phyloP scores from a whole-genome alignment of 352 stramenopile genomes.

The Stramenopiles sp. region DNA sequence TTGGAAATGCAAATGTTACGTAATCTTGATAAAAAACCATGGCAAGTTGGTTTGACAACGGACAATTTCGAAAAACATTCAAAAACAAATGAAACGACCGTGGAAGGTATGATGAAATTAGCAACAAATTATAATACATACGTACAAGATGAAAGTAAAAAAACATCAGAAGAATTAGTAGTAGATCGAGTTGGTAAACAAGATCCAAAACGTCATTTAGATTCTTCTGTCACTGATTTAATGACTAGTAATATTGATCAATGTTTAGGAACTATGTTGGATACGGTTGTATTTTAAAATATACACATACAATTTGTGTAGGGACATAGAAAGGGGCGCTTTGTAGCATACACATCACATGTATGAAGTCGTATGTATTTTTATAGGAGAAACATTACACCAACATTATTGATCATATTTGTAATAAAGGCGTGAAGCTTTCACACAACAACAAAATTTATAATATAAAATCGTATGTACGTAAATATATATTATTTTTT shows the following conservation, averaged over 20 bases:
- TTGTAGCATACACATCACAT: neutral
- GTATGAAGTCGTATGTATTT: neutral
- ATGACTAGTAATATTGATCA: conserved; percentile 96
- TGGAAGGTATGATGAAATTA: conserved; percentile 80
- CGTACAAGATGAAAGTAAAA: conserved; percentile 83
- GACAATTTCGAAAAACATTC: conserved; percentile 85
- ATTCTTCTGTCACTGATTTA: conserved; percentile 80
- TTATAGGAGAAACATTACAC: too few relatives aligned
- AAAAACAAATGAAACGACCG: conserved; percentile 62
- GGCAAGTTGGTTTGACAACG: conserved; percentile 79
- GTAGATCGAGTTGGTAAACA: conserved; percentile 95
- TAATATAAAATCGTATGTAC: neutral
- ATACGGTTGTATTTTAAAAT: conserved; percentile 97
- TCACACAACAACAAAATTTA: too few relatives aligned
- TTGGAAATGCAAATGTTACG: conserved; percentile 98
- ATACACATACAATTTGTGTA: too few relatives aligned
- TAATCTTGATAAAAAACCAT: conserved; percentile 95
- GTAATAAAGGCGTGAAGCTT: too few relatives aligned
- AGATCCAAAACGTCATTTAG: conserved; percentile 74
- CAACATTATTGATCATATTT: too few relatives aligned
- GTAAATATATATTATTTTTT: neutral
- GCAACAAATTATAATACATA: conserved; percentile 91
- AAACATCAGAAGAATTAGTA: conserved; percentile 82
- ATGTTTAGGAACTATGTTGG: conserved; percentile 90
- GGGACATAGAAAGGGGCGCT: neutral